These are phyloP conservation scores for Talaromyces thailandensis DNA, from an alignment of 495 filamentous ascomycete species.

Conservation along the genomic window DNA sequence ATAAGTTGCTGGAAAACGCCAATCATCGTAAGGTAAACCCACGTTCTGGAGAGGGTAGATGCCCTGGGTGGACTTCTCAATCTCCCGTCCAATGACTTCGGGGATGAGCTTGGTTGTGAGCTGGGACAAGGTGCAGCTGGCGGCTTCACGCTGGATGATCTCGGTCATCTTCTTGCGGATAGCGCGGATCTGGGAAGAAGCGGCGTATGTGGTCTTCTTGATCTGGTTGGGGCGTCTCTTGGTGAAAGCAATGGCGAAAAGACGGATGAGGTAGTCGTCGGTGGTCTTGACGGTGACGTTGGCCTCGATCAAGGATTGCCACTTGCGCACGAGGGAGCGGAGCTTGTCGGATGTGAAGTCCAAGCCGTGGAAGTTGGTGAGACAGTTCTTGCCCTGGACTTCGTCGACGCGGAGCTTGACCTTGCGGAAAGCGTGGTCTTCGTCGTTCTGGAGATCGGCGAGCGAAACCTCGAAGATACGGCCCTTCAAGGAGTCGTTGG, in stretches of 20 bases:
- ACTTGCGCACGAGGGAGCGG: slow-evolving; percentile 96
- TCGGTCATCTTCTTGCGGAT: slow-evolving; percentile 99
- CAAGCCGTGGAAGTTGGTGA: slow-evolving; percentile 99
- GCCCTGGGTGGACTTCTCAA: slow-evolving; percentile 97
- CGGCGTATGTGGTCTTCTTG: slow-evolving; percentile 99
- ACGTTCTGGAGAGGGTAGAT: slow-evolving; percentile 99
- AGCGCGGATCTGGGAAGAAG: slow-evolving; percentile 87
- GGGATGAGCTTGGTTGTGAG: slow-evolving; percentile 96
- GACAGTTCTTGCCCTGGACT: slow-evolving; percentile 98
- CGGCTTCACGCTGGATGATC: slow-evolving; percentile 94
- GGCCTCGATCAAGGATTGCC: slow-evolving; percentile 98
- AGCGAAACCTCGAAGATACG: slow-evolving; percentile 98
- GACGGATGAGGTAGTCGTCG: slow-evolving; percentile 95
- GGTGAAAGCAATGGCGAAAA: slow-evolving; percentile 98
- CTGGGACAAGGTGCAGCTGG: slow-evolving; percentile 87
- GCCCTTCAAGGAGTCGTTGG: slow-evolving; percentile 97
- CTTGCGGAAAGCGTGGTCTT: slow-evolving; percentile 99
- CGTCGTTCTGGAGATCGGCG: slow-evolving; percentile 97
- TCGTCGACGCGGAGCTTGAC: slow-evolving; percentile 98
- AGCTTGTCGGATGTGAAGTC: slow-evolving; percentile 99
- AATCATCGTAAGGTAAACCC: slow-evolving; percentile 25
- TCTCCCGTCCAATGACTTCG: slow-evolving; percentile 98
- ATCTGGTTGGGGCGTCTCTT: slow-evolving; percentile 98
- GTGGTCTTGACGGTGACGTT: slow-evolving; percentile 99
- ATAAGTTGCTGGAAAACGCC: not conserved